Conservation (phyloP, 225 moss, liverwort and hornwort genomes). For the Physcomitrium patens region DNA sequence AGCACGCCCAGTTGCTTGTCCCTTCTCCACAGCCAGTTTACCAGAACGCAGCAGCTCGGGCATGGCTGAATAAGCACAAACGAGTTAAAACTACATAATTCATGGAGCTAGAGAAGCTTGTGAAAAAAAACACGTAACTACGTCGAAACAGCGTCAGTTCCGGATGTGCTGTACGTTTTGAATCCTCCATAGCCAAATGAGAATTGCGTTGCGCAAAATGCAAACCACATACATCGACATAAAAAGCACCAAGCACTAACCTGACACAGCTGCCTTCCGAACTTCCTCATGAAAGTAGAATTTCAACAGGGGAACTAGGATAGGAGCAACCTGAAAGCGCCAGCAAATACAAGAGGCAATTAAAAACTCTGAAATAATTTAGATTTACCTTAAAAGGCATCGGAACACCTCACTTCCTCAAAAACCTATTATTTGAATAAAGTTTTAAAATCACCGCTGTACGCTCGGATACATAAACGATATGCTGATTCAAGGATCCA, state of each 20-base stretch:
- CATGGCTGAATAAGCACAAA: constrained; percentile 69
- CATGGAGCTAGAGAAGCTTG: neutral
- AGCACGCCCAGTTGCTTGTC: constrained; percentile 88
- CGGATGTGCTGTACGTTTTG: no score
- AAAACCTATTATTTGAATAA: neutral
- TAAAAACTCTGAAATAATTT: no score
- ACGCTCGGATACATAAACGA: neutral
- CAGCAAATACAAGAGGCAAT: constrained; percentile 1
- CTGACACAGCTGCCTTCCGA: constrained; percentile 98
- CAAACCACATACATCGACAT: neutral
- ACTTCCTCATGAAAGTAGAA: constrained; percentile 99
- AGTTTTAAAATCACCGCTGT: neutral
- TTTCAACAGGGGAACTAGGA: constrained; percentile 90
- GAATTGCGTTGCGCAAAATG: neutral
- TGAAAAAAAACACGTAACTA: neutral
- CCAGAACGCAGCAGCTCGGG: constrained; percentile 93
- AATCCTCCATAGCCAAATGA: neutral
- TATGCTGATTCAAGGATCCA: neutral
- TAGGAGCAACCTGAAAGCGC: constrained; percentile 80
- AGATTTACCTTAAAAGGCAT: no score
- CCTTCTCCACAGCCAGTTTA: constrained; percentile 96
- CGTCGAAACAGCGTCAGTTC: no score
- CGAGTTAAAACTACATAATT: neutral
- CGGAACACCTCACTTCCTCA: no score
- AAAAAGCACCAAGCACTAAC: constrained; percentile 42